Conservation (phyloP, 2,329 filamentous ascomycete species). For the Ophidiomyces ophidiicola region DNA sequence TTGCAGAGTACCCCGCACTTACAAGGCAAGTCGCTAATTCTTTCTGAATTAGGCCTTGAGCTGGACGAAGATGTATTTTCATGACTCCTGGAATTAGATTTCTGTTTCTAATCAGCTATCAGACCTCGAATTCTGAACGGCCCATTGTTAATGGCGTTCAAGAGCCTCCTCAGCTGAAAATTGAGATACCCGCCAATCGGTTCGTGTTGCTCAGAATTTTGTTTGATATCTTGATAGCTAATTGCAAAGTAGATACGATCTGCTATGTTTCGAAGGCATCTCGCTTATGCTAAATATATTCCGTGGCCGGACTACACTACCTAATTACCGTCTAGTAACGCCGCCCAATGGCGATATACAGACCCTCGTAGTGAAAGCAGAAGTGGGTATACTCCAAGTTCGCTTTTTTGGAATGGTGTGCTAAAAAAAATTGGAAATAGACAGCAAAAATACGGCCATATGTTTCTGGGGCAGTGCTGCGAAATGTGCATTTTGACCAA, state of each 20-base stretch:
- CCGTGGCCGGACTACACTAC: slow-evolving; percentile 59
- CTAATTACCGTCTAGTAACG: slow-evolving; percentile 64
- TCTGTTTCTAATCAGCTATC: slow-evolving; percentile 17
- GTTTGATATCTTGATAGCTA: slow-evolving; percentile 14
- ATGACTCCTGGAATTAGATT: slow-evolving; percentile 14
- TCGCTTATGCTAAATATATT: slow-evolving; percentile 94
- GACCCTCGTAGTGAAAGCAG: slow-evolving; percentile 65
- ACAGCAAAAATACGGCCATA: slow-evolving; percentile 73
- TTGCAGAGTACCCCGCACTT: slow-evolving; percentile 11
- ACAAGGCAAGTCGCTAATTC: slow-evolving; percentile 22
- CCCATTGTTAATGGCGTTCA: slow-evolving; percentile 66
- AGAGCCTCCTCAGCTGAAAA: slow-evolving; percentile 87
- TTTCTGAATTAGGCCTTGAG: slow-evolving; percentile 54
- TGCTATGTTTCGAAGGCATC: slow-evolving; percentile 96
- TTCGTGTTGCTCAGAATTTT: slow-evolving; percentile 36
- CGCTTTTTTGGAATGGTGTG: not conserved
- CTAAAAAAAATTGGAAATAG: slow-evolving; percentile 25
- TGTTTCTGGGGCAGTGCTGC: slow-evolving; percentile 76
- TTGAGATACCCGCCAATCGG: slow-evolving; percentile 92
- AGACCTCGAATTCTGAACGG: slow-evolving; percentile 60
- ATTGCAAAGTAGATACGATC: slow-evolving; percentile 50
- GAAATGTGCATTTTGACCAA: slow-evolving; percentile 83
- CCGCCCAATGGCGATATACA: slow-evolving; percentile 63
- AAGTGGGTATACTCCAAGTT: slow-evolving; percentile 27
- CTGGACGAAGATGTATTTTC: slow-evolving; percentile 69